Evolutionary conservation across 108 stramenopile genomes (phyloP).

Genomic region (Discostella stelligeroides): DNA sequence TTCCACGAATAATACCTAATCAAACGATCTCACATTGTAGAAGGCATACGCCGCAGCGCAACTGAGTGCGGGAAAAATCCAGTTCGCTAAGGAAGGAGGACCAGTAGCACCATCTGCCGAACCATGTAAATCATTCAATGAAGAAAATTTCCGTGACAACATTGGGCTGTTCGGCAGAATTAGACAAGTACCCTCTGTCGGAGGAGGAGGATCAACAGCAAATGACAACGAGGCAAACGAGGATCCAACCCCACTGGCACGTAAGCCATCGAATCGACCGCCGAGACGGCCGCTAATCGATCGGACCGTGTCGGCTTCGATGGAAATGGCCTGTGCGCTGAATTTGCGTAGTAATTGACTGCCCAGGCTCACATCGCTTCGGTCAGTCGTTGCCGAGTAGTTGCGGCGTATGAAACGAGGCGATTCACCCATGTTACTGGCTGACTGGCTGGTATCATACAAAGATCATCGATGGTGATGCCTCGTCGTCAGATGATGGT

Average conservation of each 20-base stretch:
- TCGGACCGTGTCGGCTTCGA: slow-evolving; percentile 8
- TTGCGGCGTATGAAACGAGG: neutral
- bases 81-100: slow-evolving; percentile 45
- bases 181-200: neutral
- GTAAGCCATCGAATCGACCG: neutral
- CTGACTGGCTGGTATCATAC: too few relatives aligned
- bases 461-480: too few relatives aligned
- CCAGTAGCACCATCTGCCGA: neutral
- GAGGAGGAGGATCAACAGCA: slow-evolving; percentile 1
- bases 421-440: neutral
- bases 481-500: too few relatives aligned
- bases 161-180: neutral
- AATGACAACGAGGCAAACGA: slow-evolving; percentile 2
- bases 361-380: slow-evolving; percentile 5
- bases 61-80: slow-evolving; percentile 66
- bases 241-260: neutral
- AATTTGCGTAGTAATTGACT: neutral
- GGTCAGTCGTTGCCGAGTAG: neutral
- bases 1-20: too few relatives aligned
- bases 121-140: slow-evolving; percentile 1
- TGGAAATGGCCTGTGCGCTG: neutral
- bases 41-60: slow-evolving; percentile 74
- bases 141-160: neutral
- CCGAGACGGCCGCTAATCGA: slow-evolving; percentile 10
- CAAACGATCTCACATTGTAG: slow-evolving; percentile 66